Conservation (phyloP, 1,139 yeast species). For the Entelexis sorbosivorans region DNA sequence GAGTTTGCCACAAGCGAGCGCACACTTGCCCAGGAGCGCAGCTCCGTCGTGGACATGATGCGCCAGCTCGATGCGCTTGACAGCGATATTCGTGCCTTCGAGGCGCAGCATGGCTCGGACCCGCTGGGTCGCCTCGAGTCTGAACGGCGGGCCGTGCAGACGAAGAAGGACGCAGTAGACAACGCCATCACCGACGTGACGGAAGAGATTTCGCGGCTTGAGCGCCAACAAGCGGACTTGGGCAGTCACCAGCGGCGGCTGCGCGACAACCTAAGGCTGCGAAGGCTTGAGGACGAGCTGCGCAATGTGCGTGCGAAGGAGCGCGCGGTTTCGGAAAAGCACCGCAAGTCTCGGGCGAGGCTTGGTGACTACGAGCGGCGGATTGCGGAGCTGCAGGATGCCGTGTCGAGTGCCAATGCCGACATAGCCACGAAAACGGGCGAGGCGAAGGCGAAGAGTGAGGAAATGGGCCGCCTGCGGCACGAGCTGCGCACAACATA, state of each 20-base stretch:
- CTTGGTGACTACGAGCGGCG: conserved; percentile 46
- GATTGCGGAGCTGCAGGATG: conserved; percentile 44
- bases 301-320: conserved; percentile 32
- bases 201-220: conserved; percentile 25
- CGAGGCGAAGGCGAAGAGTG: conserved; percentile 71
- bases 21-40: conserved; percentile 6
- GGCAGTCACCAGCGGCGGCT: conserved; percentile 44
- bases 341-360: conserved; percentile 51
- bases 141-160: not conserved
- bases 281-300: conserved; percentile 35
- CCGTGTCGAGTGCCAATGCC: conserved; percentile 49
- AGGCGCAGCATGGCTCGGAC: conserved; percentile 11
- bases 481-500: conserved; percentile 60
- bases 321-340: conserved; percentile 38
- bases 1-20: conserved; percentile 13
- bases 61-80: conserved; percentile 8
- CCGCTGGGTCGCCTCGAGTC: conserved; percentile 8
- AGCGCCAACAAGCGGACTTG: conserved; percentile 39
- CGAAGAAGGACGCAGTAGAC: not conserved
- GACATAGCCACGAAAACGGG: conserved; percentile 72
- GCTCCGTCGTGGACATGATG: not conserved
- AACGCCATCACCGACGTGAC: not conserved
- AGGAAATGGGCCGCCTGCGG: conserved; percentile 49
- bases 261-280: conserved; percentile 45
- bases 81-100: conserved; percentile 10